Percentiles rank a stretch among this genome's conserved stretches.
phyloP scores from a whole-genome alignment of 1,284 basidiomycete species.

The Trichosporon sp. region DNA sequence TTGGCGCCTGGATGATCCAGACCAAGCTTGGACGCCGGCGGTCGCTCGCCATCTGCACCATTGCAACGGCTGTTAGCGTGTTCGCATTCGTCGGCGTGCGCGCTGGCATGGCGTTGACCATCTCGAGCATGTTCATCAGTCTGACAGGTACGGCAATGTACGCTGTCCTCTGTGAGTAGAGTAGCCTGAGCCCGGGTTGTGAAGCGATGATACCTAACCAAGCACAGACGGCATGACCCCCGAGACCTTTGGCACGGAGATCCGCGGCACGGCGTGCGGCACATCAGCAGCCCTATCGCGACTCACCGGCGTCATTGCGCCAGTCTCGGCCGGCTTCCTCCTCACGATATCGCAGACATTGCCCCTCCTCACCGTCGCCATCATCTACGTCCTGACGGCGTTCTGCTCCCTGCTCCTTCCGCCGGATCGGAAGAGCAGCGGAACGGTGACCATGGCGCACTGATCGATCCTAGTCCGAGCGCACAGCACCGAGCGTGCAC shows the following conservation, averaged over 20 bases:
- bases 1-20: slow-evolving; percentile 87
- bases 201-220: not conserved
- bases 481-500: not conserved
- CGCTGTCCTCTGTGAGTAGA: slow-evolving; percentile 73
- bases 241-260: slow-evolving; percentile 75
- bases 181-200: not conserved
- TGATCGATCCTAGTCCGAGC: not conserved
- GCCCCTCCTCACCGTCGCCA: slow-evolving; percentile 72
- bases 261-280: slow-evolving; percentile 84
- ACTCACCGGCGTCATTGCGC: slow-evolving; percentile 87
- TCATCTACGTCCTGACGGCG: slow-evolving; percentile 64
- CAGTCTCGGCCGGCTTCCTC: slow-evolving; percentile 74
- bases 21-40: slow-evolving; percentile 64
- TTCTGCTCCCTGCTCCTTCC: slow-evolving; percentile 60
- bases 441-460: not conserved
- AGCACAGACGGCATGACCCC: slow-evolving; percentile 67
- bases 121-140: slow-evolving; percentile 73
- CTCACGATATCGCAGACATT: slow-evolving; percentile 65
- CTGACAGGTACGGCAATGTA: slow-evolving; percentile 84
- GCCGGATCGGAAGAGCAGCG: not conserved
- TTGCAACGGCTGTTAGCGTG: slow-evolving; percentile 74
- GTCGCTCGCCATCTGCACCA: slow-evolving; percentile 73
- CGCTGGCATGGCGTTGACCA: slow-evolving; percentile 60
- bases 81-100: slow-evolving; percentile 64
- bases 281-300: slow-evolving; percentile 83